Evolutionary conservation across 257 asterid species (phyloP).

Genomic region (Salvia rosmarinus): DNA sequence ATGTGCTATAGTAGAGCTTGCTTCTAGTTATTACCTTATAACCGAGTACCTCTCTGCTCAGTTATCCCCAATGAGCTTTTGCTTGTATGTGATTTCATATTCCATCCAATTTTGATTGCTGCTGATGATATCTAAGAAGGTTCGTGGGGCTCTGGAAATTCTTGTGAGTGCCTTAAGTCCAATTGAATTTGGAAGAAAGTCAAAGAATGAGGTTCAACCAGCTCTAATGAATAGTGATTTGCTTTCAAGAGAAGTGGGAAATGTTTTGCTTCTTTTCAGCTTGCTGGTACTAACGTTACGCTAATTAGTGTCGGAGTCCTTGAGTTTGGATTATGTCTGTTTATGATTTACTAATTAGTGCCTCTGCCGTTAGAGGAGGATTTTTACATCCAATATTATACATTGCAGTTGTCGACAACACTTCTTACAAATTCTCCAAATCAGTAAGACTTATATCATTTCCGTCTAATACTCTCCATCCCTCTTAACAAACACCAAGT

Average conservation of each 20-base stretch:
- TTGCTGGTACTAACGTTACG: slow-evolving; percentile 59
- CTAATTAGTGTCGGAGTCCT: slow-evolving; percentile 26
- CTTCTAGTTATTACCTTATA: slow-evolving; percentile 4
- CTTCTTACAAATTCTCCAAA: slow-evolving; percentile 87
- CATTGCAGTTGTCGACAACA: slow-evolving; percentile 84
- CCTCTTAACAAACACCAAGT: slow-evolving; percentile 13
- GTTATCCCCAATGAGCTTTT: slow-evolving; percentile 18
- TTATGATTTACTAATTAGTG: slow-evolving; percentile 39
- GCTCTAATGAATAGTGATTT: slow-evolving; percentile 85
- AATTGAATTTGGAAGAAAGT: slow-evolving; percentile 59
- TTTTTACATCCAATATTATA: slow-evolving; percentile 88
- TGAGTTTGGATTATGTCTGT: slow-evolving; percentile 26
- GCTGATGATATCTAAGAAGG: slow-evolving; percentile 51
- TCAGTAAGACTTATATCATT: slow-evolving; percentile 51
- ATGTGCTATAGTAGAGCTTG: slow-evolving; percentile 16
- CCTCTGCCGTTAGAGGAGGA: slow-evolving; percentile 88
- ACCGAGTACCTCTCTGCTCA: slow-evolving; percentile 13
- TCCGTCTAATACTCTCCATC: slow-evolving; percentile 11
- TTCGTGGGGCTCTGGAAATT: slow-evolving; percentile 89
- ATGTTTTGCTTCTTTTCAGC: slow-evolving; percentile 85
- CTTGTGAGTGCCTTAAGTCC: slow-evolving; percentile 81
- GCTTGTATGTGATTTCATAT: slow-evolving; percentile 26
- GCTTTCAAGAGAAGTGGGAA: slow-evolving; percentile 85
- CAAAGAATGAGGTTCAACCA: slow-evolving; percentile 79
- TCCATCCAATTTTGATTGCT: slow-evolving; percentile 25